phyloP scores from a whole-genome alignment of 495 filamentous ascomycete genomes.

The Penicillium samsonianum region DNA sequence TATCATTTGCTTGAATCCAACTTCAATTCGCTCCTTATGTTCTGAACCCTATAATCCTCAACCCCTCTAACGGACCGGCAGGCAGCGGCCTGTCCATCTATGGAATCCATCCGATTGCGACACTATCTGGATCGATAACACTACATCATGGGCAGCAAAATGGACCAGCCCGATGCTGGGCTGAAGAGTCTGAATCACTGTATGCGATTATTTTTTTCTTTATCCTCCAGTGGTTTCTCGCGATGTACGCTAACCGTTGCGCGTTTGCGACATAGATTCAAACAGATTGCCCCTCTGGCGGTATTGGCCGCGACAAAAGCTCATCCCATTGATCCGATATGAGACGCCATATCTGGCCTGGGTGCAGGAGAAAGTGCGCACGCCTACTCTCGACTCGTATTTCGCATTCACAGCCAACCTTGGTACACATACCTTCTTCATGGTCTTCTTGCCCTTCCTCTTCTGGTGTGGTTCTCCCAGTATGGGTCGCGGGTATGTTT shows the following conservation, averaged over 20 bases:
- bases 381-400: constrained; percentile 85
- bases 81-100: constrained; percentile 30
- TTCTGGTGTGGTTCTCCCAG: constrained; percentile 91
- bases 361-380: constrained; percentile 74
- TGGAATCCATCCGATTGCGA: constrained; percentile 26
- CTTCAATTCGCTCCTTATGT: constrained; percentile 32
- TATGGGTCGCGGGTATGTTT: constrained; percentile 76
- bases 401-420: constrained; percentile 97
- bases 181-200: constrained; percentile 74
- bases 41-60: constrained; percentile 15
- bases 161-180: constrained; percentile 65
- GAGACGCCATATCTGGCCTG: constrained; percentile 92
- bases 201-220: constrained; percentile 40
- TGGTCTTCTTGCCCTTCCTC: constrained; percentile 86
- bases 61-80: constrained; percentile 21
- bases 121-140: constrained; percentile 24
- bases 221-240: neutral
- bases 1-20: constrained; percentile 18
- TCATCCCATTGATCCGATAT: constrained; percentile 87
- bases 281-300: constrained; percentile 84
- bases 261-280: constrained; percentile 62
- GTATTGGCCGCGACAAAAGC: constrained; percentile 74
- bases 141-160: constrained; percentile 36
- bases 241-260: constrained; percentile 12
- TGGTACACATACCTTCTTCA: constrained; percentile 98